These are phyloP conservation scores for Apiospora pterosperma DNA, from an alignment of 2,329 filamentous ascomycete species.

Conservation along the genomic window DNA sequence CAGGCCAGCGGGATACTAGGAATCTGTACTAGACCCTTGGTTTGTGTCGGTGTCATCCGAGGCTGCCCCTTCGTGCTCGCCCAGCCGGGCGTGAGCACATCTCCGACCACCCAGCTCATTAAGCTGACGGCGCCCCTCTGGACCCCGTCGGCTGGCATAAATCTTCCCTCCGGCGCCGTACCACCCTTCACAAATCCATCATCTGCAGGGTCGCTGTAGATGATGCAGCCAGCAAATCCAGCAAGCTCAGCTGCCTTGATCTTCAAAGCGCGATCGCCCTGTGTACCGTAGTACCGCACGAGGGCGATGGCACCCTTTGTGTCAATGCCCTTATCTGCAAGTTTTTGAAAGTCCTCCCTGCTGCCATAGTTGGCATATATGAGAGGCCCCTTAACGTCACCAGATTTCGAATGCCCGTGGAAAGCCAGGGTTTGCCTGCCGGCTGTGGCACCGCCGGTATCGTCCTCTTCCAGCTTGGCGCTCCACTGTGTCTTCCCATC, in stretches of 20 bases:
- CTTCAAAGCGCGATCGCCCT: conserved; percentile 73
- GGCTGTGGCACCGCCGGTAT: conserved; percentile 58
- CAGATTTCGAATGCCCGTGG: conserved; percentile 84
- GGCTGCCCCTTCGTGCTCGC: conserved; percentile 65
- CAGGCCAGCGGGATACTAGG: conserved; percentile 88
- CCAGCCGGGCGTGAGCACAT: conserved; percentile 88
- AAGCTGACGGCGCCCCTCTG: conserved; percentile 79
- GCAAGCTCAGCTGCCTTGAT: conserved; percentile 85
- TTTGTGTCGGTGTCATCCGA: conserved; percentile 66
- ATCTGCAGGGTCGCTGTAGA: conserved; percentile 87
- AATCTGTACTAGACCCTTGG: conserved; percentile 72
- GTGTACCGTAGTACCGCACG: conserved; percentile 74
- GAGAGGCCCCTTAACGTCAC: conserved; percentile 80
- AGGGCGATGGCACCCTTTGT: conserved; percentile 79
- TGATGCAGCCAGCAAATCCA: conserved; percentile 82
- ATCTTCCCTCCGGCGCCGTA: conserved; percentile 72
- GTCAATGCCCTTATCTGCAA: conserved; percentile 69
- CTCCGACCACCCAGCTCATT: conserved; percentile 80
- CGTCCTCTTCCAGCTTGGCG: conserved; percentile 79
- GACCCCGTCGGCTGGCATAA: conserved; percentile 77
- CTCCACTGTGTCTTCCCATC: conserved; percentile 66
- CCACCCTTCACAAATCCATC: conserved; percentile 75
- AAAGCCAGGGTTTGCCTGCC: conserved; percentile 74
- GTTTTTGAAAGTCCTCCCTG: conserved; percentile 71
- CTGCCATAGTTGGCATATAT: conserved; percentile 93